Evolutionary conservation across 495 filamentous ascomycete genomes (phyloP).

Genomic region (Penicillium bovifimosum): DNA sequence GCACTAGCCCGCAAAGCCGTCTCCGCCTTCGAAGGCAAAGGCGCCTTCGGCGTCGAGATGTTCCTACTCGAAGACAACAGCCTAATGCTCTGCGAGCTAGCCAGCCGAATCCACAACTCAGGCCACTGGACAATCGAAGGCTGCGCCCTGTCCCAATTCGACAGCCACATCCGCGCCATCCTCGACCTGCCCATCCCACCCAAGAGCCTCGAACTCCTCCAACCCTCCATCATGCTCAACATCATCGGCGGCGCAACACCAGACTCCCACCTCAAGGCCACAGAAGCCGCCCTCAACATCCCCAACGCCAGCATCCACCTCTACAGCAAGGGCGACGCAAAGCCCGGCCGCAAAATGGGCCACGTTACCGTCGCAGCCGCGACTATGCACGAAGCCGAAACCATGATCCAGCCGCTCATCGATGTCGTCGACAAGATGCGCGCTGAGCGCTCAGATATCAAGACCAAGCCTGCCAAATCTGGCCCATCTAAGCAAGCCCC

Average conservation of each 20-base stretch:
- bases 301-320: constrained; percentile 69
- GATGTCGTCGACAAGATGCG: constrained; percentile 59
- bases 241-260: constrained; percentile 74
- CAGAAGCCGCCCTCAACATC: constrained; percentile 56
- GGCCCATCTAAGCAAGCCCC: constrained; percentile 42
- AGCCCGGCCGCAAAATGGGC: constrained; percentile 89
- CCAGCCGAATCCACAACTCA: constrained; percentile 93
- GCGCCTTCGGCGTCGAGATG: constrained; percentile 95
- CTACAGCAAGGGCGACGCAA: constrained; percentile 82
- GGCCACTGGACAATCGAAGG: constrained; percentile 98
- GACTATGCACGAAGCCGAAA: constrained; percentile 67
- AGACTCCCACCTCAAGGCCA: constrained; percentile 64
- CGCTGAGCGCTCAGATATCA: constrained; percentile 48
- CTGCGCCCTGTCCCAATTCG: constrained; percentile 83
- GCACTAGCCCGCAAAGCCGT: constrained; percentile 75
- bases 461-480: constrained; percentile 33
- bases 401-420: constrained; percentile 61
- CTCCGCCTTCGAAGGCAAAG: constrained; percentile 74
- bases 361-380: constrained; percentile 75
- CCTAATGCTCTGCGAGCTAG: constrained; percentile 86
- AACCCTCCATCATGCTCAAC: constrained; percentile 89
- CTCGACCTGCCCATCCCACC: constrained; percentile 67
- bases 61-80: constrained; percentile 75
- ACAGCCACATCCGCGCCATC: constrained; percentile 83
- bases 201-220: constrained; percentile 53